A percentile compares a stretch with the other conserved stretches of the same genome.
Conservation (phyloP, 106 monocot genomes). For the Phalaenopsis equestris region DNA sequence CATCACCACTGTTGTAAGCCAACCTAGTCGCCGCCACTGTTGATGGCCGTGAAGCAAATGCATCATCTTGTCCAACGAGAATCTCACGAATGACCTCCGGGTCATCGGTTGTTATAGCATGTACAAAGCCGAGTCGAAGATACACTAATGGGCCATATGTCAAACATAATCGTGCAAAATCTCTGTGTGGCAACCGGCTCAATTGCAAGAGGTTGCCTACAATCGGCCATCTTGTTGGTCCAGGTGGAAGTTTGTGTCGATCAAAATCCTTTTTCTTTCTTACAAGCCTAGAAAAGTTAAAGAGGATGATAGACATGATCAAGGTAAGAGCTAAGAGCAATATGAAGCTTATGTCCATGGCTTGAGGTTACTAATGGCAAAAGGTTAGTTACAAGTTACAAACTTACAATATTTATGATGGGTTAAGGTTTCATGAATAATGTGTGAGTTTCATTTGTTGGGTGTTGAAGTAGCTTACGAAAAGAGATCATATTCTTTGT, state of each 20-base stretch:
- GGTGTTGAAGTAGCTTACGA: background rate
- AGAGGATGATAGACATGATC: background rate
- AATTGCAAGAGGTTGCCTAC: constrained; percentile 86
- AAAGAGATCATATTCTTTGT: background rate
- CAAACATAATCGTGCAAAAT: constrained; percentile 60
- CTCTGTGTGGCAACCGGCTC: constrained; percentile 58
- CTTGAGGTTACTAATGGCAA: background rate
- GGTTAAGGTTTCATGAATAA: background rate
- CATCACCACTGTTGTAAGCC: constrained; percentile 71
- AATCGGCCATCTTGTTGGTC: constrained; percentile 64
- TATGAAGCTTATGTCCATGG: background rate
- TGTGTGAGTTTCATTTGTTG: background rate
- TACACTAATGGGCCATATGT: constrained; percentile 80
- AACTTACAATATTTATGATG: background rate
- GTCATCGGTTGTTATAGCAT: constrained; percentile 65
- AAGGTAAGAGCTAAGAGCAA: background rate
- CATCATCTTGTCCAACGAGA: constrained; percentile 69
- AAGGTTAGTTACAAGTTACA: background rate
- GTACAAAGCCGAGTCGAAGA: constrained; percentile 62
- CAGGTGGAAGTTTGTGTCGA: constrained; percentile 45
- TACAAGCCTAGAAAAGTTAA: background rate
- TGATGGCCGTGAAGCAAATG: constrained; percentile 71
- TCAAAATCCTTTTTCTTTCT: background rate
- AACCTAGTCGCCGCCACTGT: constrained; percentile 62
- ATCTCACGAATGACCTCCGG: constrained; percentile 84